Base-by-base conservation (phyloP, 208 protist genomes). In the Leptomonas pyrrhocoris region DNA sequence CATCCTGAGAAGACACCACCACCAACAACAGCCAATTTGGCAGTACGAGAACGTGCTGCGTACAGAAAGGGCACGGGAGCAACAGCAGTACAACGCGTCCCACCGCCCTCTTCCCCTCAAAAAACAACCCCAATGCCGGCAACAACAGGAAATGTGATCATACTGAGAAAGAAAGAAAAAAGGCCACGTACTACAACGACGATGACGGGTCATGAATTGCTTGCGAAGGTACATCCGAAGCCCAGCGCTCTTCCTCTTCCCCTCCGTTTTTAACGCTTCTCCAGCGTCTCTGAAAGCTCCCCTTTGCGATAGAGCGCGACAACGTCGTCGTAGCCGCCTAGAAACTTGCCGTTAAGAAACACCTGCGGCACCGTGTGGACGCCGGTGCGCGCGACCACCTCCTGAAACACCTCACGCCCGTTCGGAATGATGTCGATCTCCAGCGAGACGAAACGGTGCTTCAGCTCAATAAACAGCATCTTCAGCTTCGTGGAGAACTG, bases 381-480 rank as follows among this genome's bases (percentile, higher is more conserved):
- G 2, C 80, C 79, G 11, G 86, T 93, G 28, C 88, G 81, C 0
- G 67, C 76, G 2, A 88, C 84, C 38, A 94, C 87, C 68, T 94
- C 86, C 48, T 85, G 69, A 42, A 96, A 96, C 12, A 96, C 79
- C 42, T 91, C 86, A 15, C 88, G 79, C 8, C 91, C 91, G 56
- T 96, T 94, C 12, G 88, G 91, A 55, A 96, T 93, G 62, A 96
- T 91, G 62, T 96, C 87, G 31, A 96, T 89, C 76, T 96, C 88
- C 6, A 96, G 77, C 18, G 91, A 93, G 0, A 94, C 88, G 25
- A 96, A 96, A 43, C 88, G 88, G 58, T 89, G 79, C 54, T 90
- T 92, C 45, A 87, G 55, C 64, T 94, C 86, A 57, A 96, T 94
- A 9, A 96, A 79, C 23, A 96, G 61, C 79, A 85, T 86, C 36